phyloP scores from a whole-genome alignment of 345 rosid species.

The Hevea brasiliensis region DNA sequence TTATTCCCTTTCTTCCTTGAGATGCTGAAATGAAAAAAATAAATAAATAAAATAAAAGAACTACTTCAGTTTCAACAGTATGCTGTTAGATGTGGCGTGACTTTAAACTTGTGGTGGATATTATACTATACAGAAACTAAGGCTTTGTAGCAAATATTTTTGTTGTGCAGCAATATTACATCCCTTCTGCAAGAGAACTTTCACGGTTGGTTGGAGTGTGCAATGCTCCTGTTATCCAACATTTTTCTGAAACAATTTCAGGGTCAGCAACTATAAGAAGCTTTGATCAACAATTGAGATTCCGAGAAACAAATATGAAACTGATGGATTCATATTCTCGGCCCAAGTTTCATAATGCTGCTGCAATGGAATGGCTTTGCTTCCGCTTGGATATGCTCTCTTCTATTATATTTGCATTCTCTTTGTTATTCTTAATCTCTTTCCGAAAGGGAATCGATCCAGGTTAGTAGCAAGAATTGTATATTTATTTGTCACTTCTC shows the following conservation, averaged over 20 bases:
- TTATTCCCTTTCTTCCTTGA: not conserved
- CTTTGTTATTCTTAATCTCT: slow-evolving; percentile 56
- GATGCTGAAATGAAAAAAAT: not conserved
- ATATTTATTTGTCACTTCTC: not conserved
- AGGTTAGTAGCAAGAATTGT: slow-evolving; percentile 41
- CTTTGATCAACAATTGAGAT: slow-evolving; percentile 67
- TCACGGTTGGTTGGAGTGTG: slow-evolving; percentile 61
- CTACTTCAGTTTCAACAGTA: no score
- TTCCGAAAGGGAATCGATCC: slow-evolving; percentile 57
- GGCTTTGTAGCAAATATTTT: not conserved
- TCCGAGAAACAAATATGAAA: slow-evolving; percentile 51
- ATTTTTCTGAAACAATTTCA: slow-evolving; percentile 71
- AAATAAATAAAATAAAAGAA: not conserved
- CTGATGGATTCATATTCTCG: slow-evolving; percentile 50
- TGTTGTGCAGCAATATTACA: slow-evolving; percentile 62
- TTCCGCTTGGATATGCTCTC: slow-evolving; percentile 65
- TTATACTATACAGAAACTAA: no score
- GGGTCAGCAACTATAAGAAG: slow-evolving; percentile 69
- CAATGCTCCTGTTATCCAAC: slow-evolving; percentile 69
- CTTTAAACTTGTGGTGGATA: not conserved
- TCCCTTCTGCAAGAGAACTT: slow-evolving; percentile 69
- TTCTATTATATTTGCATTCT: slow-evolving; percentile 48
- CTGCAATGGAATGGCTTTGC: slow-evolving; percentile 75
- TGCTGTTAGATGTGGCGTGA: not conserved
- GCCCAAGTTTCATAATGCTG: slow-evolving; percentile 48